Evolutionary conservation across 2,329 filamentous ascomycete genomes (phyloP), one percentile per base, ranked within the genome.

Genomic region (Alternaria postmessia): DNA sequence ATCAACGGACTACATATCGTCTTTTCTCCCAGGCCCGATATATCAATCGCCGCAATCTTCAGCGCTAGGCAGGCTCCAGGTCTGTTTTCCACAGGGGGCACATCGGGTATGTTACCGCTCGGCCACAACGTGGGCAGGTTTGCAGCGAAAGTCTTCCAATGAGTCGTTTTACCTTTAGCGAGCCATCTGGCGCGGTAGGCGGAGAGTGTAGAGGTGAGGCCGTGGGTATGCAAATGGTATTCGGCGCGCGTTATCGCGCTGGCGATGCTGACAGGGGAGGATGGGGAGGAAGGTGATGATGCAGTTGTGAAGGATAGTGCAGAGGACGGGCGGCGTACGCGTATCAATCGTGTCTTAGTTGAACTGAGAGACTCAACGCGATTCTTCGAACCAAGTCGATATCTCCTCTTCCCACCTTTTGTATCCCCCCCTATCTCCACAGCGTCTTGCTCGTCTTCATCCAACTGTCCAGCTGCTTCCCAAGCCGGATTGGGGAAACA

Each of bases 341-440:
- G 32, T n/a, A 16, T 7, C 8, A 6, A 38, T 1, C 16, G 20
- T 9, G 32, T 28, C 11, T 28, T n/a, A 24, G 3, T 1, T 3
- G 16, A 4, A 11, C n/a, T 5, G 22, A 7, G 1, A 42, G 12
- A 8, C 1, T 42, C 14, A 5, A 12, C 3, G 5, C 1, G 39
- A 14, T 24, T 16, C 24, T 24, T 3, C 3, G 18, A 16, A 6
- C 12, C 14, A 9, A 14, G 14, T 16, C 14, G 12, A 14, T 7
- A 14, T 4, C 11, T 36, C 11, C 3, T 16, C 32, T 14, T 12
- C 1, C 32, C 3, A 36, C 11, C 14, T 4, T 30, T 5, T 5
- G 11, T 4, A 5, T 11, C 8, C 0, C 0, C 28, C 9, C 5
- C 4, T 0, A 11, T 12, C 11, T 12, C 0, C 28, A 11, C 11